Evolutionary conservation across 2,329 filamentous ascomycete genomes (phyloP).

Genomic region (Monilinia laxa): DNA sequence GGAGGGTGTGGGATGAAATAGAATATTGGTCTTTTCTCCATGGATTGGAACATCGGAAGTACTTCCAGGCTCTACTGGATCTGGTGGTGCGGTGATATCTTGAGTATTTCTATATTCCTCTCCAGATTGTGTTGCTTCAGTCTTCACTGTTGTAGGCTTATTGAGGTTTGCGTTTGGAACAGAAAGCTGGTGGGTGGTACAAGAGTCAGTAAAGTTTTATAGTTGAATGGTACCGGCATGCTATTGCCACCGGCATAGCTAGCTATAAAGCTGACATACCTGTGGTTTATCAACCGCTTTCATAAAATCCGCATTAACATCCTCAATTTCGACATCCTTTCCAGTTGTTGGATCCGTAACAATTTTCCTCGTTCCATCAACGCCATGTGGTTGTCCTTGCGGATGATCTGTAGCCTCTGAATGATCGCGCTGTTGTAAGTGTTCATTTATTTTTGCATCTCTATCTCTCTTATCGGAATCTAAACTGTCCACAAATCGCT

Average conservation of each 20-base stretch:
- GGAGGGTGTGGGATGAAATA: slow-evolving; percentile 91
- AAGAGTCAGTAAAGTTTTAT: background rate
- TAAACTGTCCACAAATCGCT: slow-evolving; percentile 59
- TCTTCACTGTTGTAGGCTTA: slow-evolving; percentile 70
- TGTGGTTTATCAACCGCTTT: slow-evolving; percentile 69
- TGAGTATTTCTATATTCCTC: slow-evolving; percentile 82
- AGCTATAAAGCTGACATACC: slow-evolving; percentile 45
- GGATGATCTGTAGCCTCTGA: slow-evolving; percentile 48
- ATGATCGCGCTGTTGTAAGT: slow-evolving; percentile 40
- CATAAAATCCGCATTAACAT: slow-evolving; percentile 70
- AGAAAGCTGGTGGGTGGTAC: slow-evolving; percentile 55
- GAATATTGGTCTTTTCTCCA: slow-evolving; percentile 92
- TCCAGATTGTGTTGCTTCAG: slow-evolving; percentile 67
- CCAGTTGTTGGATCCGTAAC: slow-evolving; percentile 91
- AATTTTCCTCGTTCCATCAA: slow-evolving; percentile 50
- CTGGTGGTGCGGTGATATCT: slow-evolving; percentile 87
- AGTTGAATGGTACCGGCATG: slow-evolving; percentile 17
- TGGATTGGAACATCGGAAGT: slow-evolving; percentile 95
- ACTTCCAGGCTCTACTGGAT: slow-evolving; percentile 75
- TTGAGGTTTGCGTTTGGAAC: slow-evolving; percentile 88
- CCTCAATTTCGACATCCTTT: slow-evolving; percentile 80
- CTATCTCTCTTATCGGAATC: slow-evolving; percentile 76
- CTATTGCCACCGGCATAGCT: background rate
- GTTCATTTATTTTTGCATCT: slow-evolving; percentile 68
- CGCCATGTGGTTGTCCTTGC: slow-evolving; percentile 38